Base-by-base conservation (phyloP, 768 basidiomycete species). In the Daedaleopsis sinensis region DNA sequence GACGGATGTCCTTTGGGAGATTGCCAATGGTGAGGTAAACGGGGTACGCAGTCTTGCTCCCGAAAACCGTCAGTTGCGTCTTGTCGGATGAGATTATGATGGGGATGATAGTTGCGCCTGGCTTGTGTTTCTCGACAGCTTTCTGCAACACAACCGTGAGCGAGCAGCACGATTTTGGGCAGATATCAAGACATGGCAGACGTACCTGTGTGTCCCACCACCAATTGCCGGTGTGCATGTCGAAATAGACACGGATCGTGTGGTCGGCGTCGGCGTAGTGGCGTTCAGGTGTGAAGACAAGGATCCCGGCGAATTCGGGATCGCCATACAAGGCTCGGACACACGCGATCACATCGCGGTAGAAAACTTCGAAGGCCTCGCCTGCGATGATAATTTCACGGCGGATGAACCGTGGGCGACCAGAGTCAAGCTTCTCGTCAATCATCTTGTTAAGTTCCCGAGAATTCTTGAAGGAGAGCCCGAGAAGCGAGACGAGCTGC, bases 201-300 rank as follows among this genome's bases (percentile, higher is more conserved):
- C n/a, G n/a, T n/a, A 82, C 82, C 72, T 83, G 82, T 1, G 73
- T 78, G 8, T 47, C 47, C 81, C 82, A 83, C 83, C 82, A 83
- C 83, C 83, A 84, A 47, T 76, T 73, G 0, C 78, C 80, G 0
- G 80, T 83, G 44, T 81, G 72, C 75, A 83, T 77, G 47, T 83
- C 80, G 59, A 69, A 64, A 58, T 74, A 82, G 0, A 80, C 18
- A 0, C 73, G 58, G 0, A 60, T 48, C 0, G 50, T 72, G 9
- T 69, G 27, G 10, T 73, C 68, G 0, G 52, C 63, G 57, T 78
- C 76, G 0, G 63, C 42, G 58, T 74, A 82, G 50, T 80, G 79
- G 2, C 67, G 60, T 57, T 80, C 79, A 0, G 79, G 80, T 1
- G 57, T 58, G 55, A 77, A 70, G 1, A 70, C 58, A 0, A 81